A percentile compares a stretch with the other conserved stretches of the same genome.
These are phyloP conservation scores for Malassezia sympodialis DNA, from an alignment of 1,284 basidiomycete genomes.

Conservation along the genomic window DNA sequence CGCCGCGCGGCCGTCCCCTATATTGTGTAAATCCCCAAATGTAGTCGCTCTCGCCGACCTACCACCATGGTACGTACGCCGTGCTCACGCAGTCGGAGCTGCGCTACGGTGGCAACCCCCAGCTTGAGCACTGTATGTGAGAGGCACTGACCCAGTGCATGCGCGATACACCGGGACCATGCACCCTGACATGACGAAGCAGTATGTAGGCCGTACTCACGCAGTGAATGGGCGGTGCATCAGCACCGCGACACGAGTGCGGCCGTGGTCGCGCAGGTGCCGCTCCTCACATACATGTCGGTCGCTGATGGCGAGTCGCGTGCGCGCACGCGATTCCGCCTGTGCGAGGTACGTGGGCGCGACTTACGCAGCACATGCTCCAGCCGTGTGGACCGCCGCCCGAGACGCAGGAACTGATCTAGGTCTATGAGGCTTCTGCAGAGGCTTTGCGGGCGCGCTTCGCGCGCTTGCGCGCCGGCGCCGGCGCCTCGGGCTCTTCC, in stretches of 20 bases:
- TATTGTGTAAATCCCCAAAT: constrained; percentile 51
- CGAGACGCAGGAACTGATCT: constrained; percentile 50
- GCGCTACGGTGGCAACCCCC: constrained; percentile 22
- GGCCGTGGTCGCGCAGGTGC: constrained; percentile 81
- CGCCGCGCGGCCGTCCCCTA: constrained; percentile 61
- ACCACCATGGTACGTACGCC: constrained; percentile 13
- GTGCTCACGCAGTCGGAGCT: constrained; percentile 15
- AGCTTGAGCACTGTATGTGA: constrained; percentile 33
- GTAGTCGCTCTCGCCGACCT: neutral
- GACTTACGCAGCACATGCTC: constrained; percentile 68
- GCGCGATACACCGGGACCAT: constrained; percentile 84
- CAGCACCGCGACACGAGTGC: constrained; percentile 90
- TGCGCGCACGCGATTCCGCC: constrained; percentile 83
- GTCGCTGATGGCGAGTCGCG: constrained; percentile 86
- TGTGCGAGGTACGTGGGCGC: constrained; percentile 66
- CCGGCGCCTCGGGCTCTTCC: constrained; percentile 24
- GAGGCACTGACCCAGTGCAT: constrained; percentile 54
- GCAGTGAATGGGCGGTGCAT: constrained; percentile 91
- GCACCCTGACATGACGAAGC: constrained; percentile 42
- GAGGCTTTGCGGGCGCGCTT: constrained; percentile 9
- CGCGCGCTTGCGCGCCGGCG: constrained; percentile 19
- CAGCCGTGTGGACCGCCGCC: constrained; percentile 97
- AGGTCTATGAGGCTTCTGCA: neutral
- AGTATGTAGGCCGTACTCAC: constrained; percentile 26
- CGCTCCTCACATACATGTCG: constrained; percentile 72